These are phyloP conservation scores for Nematocida ironsii DNA, from an alignment of 371 early-diverging fungal species.

Conservation along the genomic window DNA sequence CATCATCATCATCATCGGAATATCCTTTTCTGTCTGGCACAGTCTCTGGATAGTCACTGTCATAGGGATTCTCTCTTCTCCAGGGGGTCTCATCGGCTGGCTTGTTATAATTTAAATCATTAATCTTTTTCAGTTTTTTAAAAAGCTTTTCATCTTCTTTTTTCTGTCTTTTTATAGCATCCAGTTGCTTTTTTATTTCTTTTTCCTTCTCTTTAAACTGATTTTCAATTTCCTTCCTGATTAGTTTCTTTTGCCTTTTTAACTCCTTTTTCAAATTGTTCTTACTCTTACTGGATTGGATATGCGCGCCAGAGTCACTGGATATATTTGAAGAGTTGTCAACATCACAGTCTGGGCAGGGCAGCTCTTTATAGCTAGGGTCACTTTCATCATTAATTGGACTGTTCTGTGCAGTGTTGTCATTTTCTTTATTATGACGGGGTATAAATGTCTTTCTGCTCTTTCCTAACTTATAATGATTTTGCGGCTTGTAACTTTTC, in stretches of 20 bases:
- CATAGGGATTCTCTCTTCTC: background rate
- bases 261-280: background rate
- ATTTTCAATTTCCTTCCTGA: background rate
- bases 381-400: too few species aligned
- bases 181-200: background rate
- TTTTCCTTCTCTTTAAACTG: slow-evolving; percentile 11
- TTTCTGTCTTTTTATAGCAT: background rate
- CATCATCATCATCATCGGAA: background rate
- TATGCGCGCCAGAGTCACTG: too few species aligned
- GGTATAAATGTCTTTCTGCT: too few species aligned
- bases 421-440: too few species aligned
- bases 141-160: slow-evolving; percentile 4
- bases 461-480: too few species aligned
- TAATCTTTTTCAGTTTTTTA: background rate
- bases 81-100: background rate
- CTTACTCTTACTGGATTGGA: background rate
- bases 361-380: too few species aligned
- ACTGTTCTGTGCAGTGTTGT: too few species aligned
- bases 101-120: background rate
- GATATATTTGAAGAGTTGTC: too few species aligned
- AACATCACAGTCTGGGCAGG: too few species aligned
- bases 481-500: too few species aligned
- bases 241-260: background rate
- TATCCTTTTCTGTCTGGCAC: background rate
- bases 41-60: background rate